Evolutionary conservation across 1,284 basidiomycete species (phyloP).

Genomic region (Fomitopsis palustris): DNA sequence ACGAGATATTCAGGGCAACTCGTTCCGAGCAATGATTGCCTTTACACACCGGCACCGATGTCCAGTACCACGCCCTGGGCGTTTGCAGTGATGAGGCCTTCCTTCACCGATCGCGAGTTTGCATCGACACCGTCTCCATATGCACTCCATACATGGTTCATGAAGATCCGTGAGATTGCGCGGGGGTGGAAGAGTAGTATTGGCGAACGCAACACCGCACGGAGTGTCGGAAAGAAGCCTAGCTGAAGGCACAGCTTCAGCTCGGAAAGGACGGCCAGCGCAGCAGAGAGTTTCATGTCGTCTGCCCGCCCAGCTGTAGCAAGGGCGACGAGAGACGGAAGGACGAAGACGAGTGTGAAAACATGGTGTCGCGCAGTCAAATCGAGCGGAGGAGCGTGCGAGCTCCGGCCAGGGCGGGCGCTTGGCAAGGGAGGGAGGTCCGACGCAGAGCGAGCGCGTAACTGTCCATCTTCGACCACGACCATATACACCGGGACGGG

Average conservation of each 20-base stretch:
- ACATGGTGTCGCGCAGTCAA: neutral
- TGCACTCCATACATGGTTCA: slow-evolving; percentile 53
- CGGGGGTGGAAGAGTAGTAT: slow-evolving; percentile 42
- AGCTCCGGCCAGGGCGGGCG: too few relatives aligned
- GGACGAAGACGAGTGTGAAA: neutral
- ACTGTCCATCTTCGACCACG: neutral
- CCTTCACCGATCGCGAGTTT: slow-evolving; percentile 39
- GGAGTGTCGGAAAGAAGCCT: slow-evolving; percentile 49
- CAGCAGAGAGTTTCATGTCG: slow-evolving; percentile 42
- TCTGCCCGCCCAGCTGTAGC: too few relatives aligned
- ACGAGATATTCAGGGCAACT: neutral
- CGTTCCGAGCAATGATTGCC: neutral
- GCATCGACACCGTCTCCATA: slow-evolving; percentile 52
- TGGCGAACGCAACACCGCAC: slow-evolving; percentile 38
- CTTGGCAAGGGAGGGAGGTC: too few relatives aligned
- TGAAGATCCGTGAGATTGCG: slow-evolving; percentile 51
- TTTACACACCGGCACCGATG: slow-evolving; percentile 57
- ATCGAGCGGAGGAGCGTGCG: neutral
- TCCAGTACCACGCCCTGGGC: slow-evolving; percentile 65
- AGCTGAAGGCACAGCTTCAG: slow-evolving; percentile 35
- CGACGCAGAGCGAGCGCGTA: neutral
- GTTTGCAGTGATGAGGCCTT: slow-evolving; percentile 45
- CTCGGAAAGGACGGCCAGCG: slow-evolving; percentile 39
- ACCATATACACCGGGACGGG: neutral
- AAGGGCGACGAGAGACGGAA: neutral